Percentiles rank a stretch among this genome's conserved stretches.
phyloP scores from a whole-genome alignment of 116 monocot species.

The Papilionanthe hybrid region DNA sequence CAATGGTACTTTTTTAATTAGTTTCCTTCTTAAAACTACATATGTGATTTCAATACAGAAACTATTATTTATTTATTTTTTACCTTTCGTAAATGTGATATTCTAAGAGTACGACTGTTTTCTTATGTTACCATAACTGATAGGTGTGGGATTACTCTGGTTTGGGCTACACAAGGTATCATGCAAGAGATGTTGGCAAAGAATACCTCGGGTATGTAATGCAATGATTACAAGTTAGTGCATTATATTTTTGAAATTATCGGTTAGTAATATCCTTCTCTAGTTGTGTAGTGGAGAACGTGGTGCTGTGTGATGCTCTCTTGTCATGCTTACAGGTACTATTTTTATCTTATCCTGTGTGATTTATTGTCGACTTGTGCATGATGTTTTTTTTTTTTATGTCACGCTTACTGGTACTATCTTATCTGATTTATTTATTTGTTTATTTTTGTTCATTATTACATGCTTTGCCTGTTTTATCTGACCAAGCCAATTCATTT shows the following conservation, averaged over 20 bases:
- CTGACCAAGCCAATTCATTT: too few species aligned
- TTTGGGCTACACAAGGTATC: constrained; percentile 88
- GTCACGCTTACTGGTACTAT: too few species aligned
- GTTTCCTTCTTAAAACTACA: neutral
- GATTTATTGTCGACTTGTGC: neutral
- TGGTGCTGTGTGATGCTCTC: constrained; percentile 84
- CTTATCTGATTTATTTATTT: too few species aligned
- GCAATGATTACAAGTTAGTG: neutral
- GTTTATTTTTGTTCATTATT: too few species aligned
- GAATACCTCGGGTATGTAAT: constrained; percentile 74
- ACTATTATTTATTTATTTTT: neutral
- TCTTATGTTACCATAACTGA: neutral
- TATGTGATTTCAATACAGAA: neutral
- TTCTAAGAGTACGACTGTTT: neutral
- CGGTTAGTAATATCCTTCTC: neutral
- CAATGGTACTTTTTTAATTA: neutral
- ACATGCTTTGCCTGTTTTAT: too few species aligned
- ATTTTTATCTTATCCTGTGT: neutral
- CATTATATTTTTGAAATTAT: neutral
- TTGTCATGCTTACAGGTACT: constrained; percentile 71
- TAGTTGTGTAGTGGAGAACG: constrained; percentile 98
- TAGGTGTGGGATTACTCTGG: constrained; percentile 99
- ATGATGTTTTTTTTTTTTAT: neutral
- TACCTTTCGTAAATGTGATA: neutral
- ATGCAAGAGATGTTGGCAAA: constrained; percentile 87